Evolutionary conservation across 805 yeast species (phyloP).

Genomic region (Kurtzmaniella cleridarum): DNA sequence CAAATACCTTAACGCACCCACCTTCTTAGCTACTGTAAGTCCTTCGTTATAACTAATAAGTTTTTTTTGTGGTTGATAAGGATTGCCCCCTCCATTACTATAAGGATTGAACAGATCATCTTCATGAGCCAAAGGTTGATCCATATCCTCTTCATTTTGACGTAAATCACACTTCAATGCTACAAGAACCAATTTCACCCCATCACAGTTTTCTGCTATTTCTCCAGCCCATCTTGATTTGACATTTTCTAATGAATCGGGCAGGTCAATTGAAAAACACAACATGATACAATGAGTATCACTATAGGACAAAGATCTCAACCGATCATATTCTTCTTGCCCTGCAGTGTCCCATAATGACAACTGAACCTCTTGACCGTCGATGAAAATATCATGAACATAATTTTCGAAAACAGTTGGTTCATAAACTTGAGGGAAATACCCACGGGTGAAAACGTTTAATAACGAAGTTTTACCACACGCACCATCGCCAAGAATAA

Average conservation of each 20-base stretch:
- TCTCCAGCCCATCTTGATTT: constrained; percentile 97
- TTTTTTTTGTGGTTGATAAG: constrained; percentile 38
- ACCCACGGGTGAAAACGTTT: constrained; percentile 94
- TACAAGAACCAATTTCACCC: constrained; percentile 87
- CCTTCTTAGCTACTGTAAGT: constrained; percentile 80
- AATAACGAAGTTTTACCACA: constrained; percentile 91
- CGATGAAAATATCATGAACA: constrained; percentile 94
- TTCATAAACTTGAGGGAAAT: constrained; percentile 96
- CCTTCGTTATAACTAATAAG: constrained; percentile 91
- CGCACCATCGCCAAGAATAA: constrained; percentile 93
- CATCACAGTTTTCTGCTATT: constrained; percentile 94
- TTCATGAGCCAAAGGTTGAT: constrained; percentile 27
- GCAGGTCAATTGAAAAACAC: constrained; percentile 90
- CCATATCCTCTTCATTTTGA: constrained; percentile 47
- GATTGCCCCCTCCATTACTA: constrained; percentile 20
- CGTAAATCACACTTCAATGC: constrained; percentile 94
- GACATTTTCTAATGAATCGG: constrained; percentile 91
- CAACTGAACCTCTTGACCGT: constrained; percentile 85
- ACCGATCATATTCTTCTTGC: constrained; percentile 94
- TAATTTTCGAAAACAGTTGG: constrained; percentile 98
- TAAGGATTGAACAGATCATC: constrained; percentile 30
- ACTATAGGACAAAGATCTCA: constrained; percentile 85
- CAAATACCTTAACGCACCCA: constrained; percentile 90
- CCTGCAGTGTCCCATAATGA: constrained; percentile 99
- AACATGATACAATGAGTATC: constrained; percentile 97